These are phyloP conservation scores for Aplosporella prunicola DNA, from an alignment of 2,329 filamentous ascomycete species.

Conservation along the genomic window DNA sequence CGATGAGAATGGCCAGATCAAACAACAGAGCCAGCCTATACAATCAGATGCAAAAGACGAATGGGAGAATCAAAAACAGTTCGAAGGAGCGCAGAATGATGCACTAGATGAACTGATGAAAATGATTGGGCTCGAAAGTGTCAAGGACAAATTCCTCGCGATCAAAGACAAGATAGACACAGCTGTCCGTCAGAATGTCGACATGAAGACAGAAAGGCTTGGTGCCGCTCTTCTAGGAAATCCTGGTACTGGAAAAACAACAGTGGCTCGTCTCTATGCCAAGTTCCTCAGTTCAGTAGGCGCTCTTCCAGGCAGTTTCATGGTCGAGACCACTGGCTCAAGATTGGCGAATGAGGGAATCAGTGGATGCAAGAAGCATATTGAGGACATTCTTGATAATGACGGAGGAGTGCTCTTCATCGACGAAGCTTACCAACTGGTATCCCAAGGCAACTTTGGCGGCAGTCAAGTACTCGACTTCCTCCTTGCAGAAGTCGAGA, in stretches of 20 bases:
- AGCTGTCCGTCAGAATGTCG: slow-evolving; percentile 46
- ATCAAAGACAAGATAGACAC: slow-evolving; percentile 58
- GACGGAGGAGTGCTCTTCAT: slow-evolving; percentile 66
- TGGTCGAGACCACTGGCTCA: slow-evolving; percentile 61
- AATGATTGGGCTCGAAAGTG: slow-evolving; percentile 61
- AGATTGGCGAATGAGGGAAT: slow-evolving; percentile 56
- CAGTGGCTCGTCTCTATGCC: slow-evolving; percentile 61
- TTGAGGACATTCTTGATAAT: slow-evolving; percentile 46
- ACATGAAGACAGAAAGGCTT: slow-evolving; percentile 50
- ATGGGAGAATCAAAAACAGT: slow-evolving; percentile 53
- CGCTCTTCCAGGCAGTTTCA: slow-evolving; percentile 49
- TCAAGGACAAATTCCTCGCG: slow-evolving; percentile 54
- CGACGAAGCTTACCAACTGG: slow-evolving; percentile 70
- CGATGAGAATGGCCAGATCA: too few species aligned
- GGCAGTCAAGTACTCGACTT: slow-evolving; percentile 59
- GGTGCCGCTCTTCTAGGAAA: slow-evolving; percentile 59
- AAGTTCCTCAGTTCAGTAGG: slow-evolving; percentile 54
- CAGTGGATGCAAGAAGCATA: slow-evolving; percentile 44
- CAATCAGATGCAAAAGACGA: slow-evolving; percentile 37
- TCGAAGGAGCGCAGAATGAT: slow-evolving; percentile 41
- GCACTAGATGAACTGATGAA: slow-evolving; percentile 56
- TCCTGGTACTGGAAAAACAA: slow-evolving; percentile 73
- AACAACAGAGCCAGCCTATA: too few species aligned
- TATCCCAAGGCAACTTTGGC: slow-evolving; percentile 46
- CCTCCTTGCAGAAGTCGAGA: slow-evolving; percentile 63